Evolutionary conservation across 2,329 filamentous ascomycete genomes (phyloP), one percentile per base, ranked within the genome.

Genomic region (Bimuria novae-zelandiae): DNA sequence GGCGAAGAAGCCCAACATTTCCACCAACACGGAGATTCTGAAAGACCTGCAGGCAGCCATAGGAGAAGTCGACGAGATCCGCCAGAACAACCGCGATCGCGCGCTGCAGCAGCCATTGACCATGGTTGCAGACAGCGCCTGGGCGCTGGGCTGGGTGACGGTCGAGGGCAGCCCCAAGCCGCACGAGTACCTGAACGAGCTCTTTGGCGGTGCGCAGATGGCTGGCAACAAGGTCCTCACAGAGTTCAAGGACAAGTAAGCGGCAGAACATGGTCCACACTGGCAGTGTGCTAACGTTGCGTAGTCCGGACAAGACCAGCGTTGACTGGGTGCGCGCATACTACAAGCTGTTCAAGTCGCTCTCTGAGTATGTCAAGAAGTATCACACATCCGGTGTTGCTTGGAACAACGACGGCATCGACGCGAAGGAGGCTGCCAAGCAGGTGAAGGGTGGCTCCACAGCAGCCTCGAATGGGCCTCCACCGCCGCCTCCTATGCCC

Each of bases 201-300:
- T 88, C 54, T 81, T 96, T 17, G 87, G 88, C 25, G 88, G 91
- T 45, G 90, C 92, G 35, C 89, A 97, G 72, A 96, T 96, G 78
- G 97, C 90, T 66, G 94, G 94, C 29, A 97, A 99, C 79, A 86
- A 92, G 64, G 90, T 99, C 32, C 79, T 97, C 63, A 96, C 92
- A 77, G 89, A 95, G 65, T 87, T 89, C 75, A 97, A 95, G 77
- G 92, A 89, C 59, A 88, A 85, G 86, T 89, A 72, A 63, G 82
- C 63, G 33, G 30, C 19, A 21, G 11, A 19, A 3, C 3, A 12
- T 19, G 16, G n/a, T 8, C 12, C 25, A 16, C 12, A 17, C 6
- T 2, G 6, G 14, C 33, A 10, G 16, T 30, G 47, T n/a, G 36
- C 64, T 70, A 48, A 69, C 58, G n/a, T 49, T 32, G 16, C 21